Evolutionary conservation across 257 asterid genomes (phyloP), one percentile per base, ranked within the genome.

Genomic region (Solanum virginianum): DNA sequence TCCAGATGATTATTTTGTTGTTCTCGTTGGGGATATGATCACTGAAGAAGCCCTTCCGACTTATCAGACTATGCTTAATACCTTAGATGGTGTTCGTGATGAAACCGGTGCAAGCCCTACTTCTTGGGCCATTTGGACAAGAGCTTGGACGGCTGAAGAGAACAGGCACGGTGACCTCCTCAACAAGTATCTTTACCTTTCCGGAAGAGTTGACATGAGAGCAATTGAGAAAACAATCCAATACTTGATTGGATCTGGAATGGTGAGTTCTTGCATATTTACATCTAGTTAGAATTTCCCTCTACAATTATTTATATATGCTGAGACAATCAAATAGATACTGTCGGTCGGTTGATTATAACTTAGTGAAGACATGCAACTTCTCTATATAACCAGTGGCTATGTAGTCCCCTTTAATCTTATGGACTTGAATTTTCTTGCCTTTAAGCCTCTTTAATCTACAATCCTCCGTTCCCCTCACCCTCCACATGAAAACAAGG

Each of bases 81-180:
- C 98, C 53, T 88, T 94, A 79, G 98, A 94, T 85, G 98, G 97
- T 14, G 96, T 94, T 80, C 86, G 95, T 55, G 98, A 94, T 85
- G 98, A 94, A 89, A 94, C 98, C 0, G 98, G 98, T 65, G 98
- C 98, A 14, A 94, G 98, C 89, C 89, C 84, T 13, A 94, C 97
- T 63, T 88, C 98, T 4, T 93, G 98, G 98, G 98, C 96, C n/a
- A 74, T 91, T 82, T 94, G 98, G 98, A 93, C 90, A 1, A 87
- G 98, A 89, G 98, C 96, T 6, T 94, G 98, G 98, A 93, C 98
- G 72, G 97, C 98, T 1, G 98, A 94, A 87, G 98, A 94, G 87
- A 94, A 94, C 68, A 87, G 98, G 89, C 98, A 94, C 5, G 98
- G 98, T 2, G 98, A 94, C 90, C 97, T 94, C 85, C 93, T 94